Percentiles rank a stretch among this genome's conserved stretches.
Evolutionary conservation across 2,329 filamentous ascomycete species (phyloP).

Genomic region (Cladosporium sp.): DNA sequence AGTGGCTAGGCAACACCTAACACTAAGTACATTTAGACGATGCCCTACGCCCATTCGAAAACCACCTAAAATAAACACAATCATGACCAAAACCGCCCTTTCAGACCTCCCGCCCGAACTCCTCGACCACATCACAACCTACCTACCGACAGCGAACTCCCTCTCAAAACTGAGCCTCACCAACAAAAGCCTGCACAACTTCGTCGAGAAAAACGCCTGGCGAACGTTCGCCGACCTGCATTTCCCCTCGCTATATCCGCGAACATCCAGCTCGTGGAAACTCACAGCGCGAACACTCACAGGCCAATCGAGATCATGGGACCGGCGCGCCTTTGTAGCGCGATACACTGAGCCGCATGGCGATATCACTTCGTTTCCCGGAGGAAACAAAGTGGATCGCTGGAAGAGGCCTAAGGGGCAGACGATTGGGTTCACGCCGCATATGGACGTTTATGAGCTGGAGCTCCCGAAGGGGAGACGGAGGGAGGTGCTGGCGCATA

Average conservation of each 20-base stretch:
- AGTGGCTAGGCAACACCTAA: too few species aligned
- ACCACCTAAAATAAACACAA: neutral
- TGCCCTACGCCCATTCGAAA: neutral
- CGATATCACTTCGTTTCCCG: slow-evolving; percentile 32
- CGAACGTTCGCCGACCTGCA: slow-evolving; percentile 44
- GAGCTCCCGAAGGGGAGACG: slow-evolving; percentile 38
- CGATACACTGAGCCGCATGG: slow-evolving; percentile 46
- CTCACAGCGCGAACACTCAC: slow-evolving; percentile 53
- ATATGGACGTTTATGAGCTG: slow-evolving; percentile 28
- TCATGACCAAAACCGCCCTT: slow-evolving; percentile 22
- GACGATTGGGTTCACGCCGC: slow-evolving; percentile 58
- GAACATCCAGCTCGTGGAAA: slow-evolving; percentile 38
- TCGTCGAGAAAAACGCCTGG: slow-evolving; percentile 45
- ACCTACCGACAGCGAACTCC: slow-evolving; percentile 43
- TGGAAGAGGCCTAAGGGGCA: slow-evolving; percentile 42
- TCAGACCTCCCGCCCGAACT: slow-evolving; percentile 37
- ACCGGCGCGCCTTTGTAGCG: slow-evolving; percentile 53
- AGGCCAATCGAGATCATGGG: slow-evolving; percentile 54
- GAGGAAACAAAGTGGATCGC: slow-evolving; percentile 25
- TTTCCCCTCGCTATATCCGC: slow-evolving; percentile 40
- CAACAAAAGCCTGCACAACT: slow-evolving; percentile 42
- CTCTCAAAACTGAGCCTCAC: slow-evolving; percentile 43
- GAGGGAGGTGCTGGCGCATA: slow-evolving; percentile 56
- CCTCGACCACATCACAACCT: slow-evolving; percentile 32
- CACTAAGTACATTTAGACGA: too few species aligned